A percentile compares a stretch with the other conserved stretches of the same genome.
Evolutionary conservation across 306 rosid species (phyloP).

Genomic region (Vicia faba): DNA sequence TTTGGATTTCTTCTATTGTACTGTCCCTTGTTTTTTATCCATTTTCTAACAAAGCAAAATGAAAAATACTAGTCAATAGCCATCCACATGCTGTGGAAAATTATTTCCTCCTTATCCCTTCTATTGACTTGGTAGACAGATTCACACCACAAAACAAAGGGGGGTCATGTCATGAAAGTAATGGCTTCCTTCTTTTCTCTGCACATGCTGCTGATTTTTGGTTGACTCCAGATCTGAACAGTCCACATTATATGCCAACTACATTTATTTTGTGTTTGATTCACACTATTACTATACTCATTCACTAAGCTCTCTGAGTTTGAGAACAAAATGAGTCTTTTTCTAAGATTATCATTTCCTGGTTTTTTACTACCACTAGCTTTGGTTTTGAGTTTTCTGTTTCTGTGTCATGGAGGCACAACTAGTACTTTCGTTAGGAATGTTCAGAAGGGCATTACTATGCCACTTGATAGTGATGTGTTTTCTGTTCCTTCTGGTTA

Average conservation of each 20-base stretch:
- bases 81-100: background rate
- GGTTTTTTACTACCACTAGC: slow-evolving; percentile 26
- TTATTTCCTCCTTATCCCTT: background rate
- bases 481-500: slow-evolving; percentile 63
- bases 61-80: no score
- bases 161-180: slow-evolving; percentile 5
- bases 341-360: slow-evolving; percentile 14
- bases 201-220: background rate
- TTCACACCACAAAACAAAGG: background rate
- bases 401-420: slow-evolving; percentile 55
- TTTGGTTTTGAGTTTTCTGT: slow-evolving; percentile 36
- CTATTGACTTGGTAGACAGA: background rate
- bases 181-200: background rate
- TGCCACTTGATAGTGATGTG: slow-evolving; percentile 59
- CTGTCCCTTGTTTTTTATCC: no score
- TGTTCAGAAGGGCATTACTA: slow-evolving; percentile 43
- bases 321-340: slow-evolving; percentile 33
- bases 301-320: background rate
- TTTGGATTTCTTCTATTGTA: no score
- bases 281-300: background rate
- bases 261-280: background rate
- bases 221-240: slow-evolving; percentile 17
- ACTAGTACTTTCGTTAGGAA: slow-evolving; percentile 54
- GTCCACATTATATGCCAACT: background rate
- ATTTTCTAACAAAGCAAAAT: no score